Evolutionary conservation across 768 basidiomycete species (phyloP).

Genomic region (Tylopilus rubrobrunneus): DNA sequence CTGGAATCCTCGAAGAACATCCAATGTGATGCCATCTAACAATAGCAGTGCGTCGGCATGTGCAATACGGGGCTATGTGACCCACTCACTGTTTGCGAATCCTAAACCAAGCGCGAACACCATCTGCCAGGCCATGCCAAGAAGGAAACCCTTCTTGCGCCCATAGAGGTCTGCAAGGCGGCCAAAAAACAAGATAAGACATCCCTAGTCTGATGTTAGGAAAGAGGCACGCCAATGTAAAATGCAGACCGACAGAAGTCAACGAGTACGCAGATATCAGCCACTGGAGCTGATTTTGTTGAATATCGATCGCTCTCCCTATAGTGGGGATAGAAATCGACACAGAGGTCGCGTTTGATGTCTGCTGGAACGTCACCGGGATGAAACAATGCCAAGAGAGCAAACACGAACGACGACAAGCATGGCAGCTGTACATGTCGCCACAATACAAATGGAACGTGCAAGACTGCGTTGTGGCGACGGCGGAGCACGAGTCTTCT

Average conservation of each 20-base stretch:
- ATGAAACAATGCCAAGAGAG: neutral
- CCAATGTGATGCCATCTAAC: constrained; percentile 55
- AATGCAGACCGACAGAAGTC: constrained; percentile 51
- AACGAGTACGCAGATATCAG: constrained; percentile 62
- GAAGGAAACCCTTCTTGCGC: constrained; percentile 61
- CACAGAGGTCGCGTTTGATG: constrained; percentile 39
- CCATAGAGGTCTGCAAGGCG: constrained; percentile 81
- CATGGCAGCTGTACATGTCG: constrained; percentile 40
- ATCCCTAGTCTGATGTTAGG: constrained; percentile 50
- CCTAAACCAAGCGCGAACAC: constrained; percentile 62
- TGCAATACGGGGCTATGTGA: neutral
- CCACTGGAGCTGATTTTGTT: constrained; percentile 60
- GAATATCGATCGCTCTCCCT: constrained; percentile 44
- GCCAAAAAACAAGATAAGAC: constrained; percentile 72
- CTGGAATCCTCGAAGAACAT: constrained; percentile 72
- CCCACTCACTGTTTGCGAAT: constrained; percentile 49
- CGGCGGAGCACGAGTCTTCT: constrained; percentile 3
- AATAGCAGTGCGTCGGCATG: neutral
- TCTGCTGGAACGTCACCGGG: constrained; percentile 18
- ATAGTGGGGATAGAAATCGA: constrained; percentile 53
- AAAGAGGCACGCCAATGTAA: neutral
- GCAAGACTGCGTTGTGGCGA: constrained; percentile 18
- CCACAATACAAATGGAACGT: constrained; percentile 30
- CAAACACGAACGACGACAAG: constrained; percentile 30
- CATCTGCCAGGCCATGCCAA: constrained; percentile 52